A percentile compares a stretch with the other conserved stretches of the same genome.
Evolutionary conservation across 345 rosid genomes (phyloP).

Genomic region (rapeseed (Brassica napus)): Da-Ae NC_063442.1:27639501-27640000

Average conservation of each 20-base stretch:
- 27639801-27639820: constrained; percentile 86
- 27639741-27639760: constrained; percentile 86
- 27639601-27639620: constrained; percentile 62
- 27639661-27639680: constrained; percentile 66
- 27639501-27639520: constrained; percentile 53
- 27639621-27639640: constrained; percentile 80
- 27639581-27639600: constrained; percentile 77
- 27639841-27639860: constrained; percentile 59
- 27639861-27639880: constrained; percentile 82
- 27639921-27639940: constrained; percentile 77
- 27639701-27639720: constrained; percentile 86
- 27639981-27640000: constrained; percentile 78
- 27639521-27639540: constrained; percentile 54
- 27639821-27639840: constrained; percentile 76
- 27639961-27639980: constrained; percentile 65
- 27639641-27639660: constrained; percentile 64
- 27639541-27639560: constrained; percentile 80
- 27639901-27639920: constrained; percentile 74
- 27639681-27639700: constrained; percentile 70
- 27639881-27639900: constrained; percentile 76
- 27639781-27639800: constrained; percentile 80
- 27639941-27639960: constrained; percentile 76
- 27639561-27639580: constrained; percentile 84
- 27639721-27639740: constrained; percentile 70
- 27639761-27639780: constrained; percentile 61